Conservation (phyloP, 495 filamentous ascomycete species). For the Neurospora sp. region DNA sequence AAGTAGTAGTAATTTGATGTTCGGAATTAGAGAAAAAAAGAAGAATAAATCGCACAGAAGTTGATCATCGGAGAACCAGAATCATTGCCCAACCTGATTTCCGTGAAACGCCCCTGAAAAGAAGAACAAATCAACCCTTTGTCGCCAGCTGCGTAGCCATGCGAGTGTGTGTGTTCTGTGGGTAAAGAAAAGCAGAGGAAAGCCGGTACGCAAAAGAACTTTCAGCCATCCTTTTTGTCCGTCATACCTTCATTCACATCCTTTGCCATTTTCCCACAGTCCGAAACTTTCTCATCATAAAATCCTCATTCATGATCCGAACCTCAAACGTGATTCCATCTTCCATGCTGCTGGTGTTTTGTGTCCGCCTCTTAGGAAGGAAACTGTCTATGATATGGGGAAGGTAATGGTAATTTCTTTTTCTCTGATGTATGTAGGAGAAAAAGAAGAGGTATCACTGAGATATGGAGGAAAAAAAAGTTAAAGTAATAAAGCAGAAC, state of each 20-base stretch:
- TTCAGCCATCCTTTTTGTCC: neutral
- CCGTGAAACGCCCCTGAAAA: neutral
- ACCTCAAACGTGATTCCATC: neutral
- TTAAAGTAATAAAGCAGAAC: slow-evolving; percentile 6
- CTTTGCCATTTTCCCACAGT: neutral
- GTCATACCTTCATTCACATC: neutral
- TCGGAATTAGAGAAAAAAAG: neutral
- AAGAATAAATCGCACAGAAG: neutral
- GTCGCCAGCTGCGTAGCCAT: neutral
- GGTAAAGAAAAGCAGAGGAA: neutral
- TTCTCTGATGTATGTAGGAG: slow-evolving; percentile 1
- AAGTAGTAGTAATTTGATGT: neutral
- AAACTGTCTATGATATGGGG: neutral
- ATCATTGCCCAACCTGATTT: neutral
- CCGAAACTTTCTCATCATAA: neutral
- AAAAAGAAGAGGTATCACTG: slow-evolving; percentile 1
- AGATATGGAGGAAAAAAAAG: neutral
- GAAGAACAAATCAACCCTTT: neutral
- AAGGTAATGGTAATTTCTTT: slow-evolving; percentile 1
- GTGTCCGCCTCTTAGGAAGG: neutral
- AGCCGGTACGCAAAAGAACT: neutral
- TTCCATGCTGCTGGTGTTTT: neutral
- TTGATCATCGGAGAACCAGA: neutral
- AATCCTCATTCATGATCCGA: neutral
- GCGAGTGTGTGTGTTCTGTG: neutral